Conservation (phyloP, 164 flowering plant species). For the Echeveria elegans region DNA sequence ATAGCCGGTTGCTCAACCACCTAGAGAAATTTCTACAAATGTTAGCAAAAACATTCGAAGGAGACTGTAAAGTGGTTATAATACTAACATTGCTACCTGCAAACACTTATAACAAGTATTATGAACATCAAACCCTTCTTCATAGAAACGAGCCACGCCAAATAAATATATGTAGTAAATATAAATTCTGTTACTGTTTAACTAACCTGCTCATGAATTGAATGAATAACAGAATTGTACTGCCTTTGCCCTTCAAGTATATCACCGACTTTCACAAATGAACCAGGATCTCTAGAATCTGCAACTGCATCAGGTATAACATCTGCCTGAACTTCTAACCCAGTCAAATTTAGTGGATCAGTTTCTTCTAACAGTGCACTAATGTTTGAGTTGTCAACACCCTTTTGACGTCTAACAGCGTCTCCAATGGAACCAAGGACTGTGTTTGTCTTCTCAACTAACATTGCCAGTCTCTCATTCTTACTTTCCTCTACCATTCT, state of each 20-base stretch:
- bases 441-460: conserved; percentile 88
- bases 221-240: conserved; percentile 84
- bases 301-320: conserved; percentile 38
- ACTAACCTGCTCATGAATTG: conserved; percentile 88
- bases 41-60: conserved; percentile 7
- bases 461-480: conserved; percentile 84
- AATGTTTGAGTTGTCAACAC: conserved; percentile 52
- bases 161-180: neutral
- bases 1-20: conserved; percentile 90
- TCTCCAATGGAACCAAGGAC: conserved; percentile 86
- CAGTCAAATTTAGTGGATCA: conserved; percentile 41
- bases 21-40: conserved; percentile 25
- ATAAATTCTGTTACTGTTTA: neutral
- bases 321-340: conserved; percentile 32
- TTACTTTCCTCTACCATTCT: conserved; percentile 96
- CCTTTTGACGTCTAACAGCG: conserved; percentile 94
- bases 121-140: no score
- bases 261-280: conserved; percentile 48
- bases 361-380: conserved; percentile 35
- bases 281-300: conserved; percentile 38
- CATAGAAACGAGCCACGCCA: neutral
- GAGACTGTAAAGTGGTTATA: neutral
- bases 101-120: no score
- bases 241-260: conserved; percentile 94
- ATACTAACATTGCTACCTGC: neutral